Conservation (phyloP, 192 early-diverging fungal genomes). For the Chytriomyces confervae region DNA sequence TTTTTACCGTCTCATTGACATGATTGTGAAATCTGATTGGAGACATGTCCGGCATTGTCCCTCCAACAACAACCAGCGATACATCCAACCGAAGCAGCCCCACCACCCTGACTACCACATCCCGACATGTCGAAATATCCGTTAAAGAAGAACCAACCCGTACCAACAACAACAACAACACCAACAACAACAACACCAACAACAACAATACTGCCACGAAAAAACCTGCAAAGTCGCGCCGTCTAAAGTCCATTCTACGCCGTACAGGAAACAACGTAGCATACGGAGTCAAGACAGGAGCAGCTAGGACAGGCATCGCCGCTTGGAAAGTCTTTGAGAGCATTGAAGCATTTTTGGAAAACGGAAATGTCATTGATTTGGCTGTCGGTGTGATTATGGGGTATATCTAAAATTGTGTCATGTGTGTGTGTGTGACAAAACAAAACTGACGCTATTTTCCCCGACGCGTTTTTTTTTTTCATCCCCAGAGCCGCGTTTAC, state of each 20-base stretch:
- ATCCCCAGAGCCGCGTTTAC: constrained; percentile 56
- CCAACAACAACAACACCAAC: not conserved
- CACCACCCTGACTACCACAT: not conserved
- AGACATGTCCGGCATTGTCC: too few species aligned
- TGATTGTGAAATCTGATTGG: too few species aligned
- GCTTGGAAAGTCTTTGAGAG: not conserved
- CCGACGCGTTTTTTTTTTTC: constrained; percentile 53
- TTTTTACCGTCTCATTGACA: too few species aligned
- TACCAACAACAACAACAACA: not conserved
- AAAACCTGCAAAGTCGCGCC: not conserved
- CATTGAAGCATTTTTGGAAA: not conserved
- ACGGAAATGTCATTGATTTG: constrained; percentile 66
- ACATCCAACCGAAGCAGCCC: too few species aligned
- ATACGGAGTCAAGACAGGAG: not conserved
- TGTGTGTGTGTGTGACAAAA: constrained; percentile 40
- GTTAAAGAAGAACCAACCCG: not conserved
- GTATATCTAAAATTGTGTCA: constrained; percentile 48
- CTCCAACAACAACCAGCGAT: too few species aligned
- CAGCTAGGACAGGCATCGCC: not conserved
- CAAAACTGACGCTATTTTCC: constrained; percentile 65
- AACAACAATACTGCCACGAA: not conserved
- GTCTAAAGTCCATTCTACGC: not conserved
- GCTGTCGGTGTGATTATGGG: constrained; percentile 74
- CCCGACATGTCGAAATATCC: not conserved
- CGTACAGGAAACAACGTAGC: not conserved